These are phyloP conservation scores for Arctostaphylos glauca DNA, from an alignment of 148 eudicot genomes.

Conservation along the genomic window DNA sequence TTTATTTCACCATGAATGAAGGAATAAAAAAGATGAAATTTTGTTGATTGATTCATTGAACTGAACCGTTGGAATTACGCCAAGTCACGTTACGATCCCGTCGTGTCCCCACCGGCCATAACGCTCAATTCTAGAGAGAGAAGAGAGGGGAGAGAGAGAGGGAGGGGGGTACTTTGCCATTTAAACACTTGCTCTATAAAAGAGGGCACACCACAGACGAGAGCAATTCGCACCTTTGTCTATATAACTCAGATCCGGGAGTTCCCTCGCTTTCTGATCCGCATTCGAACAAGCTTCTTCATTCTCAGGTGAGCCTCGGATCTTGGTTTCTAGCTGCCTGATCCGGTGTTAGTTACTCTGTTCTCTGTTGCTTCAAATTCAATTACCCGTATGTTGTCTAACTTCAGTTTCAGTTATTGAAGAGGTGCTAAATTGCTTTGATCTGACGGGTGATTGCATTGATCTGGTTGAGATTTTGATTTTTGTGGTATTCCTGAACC, in stretches of 20 bases:
- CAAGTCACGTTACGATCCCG: background rate
- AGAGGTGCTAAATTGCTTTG: background rate
- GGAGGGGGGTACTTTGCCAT: background rate
- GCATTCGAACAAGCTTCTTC: conserved; percentile 1
- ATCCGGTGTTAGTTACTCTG: background rate
- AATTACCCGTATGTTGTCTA: background rate
- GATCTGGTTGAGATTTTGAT: background rate
- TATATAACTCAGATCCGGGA: conserved; percentile 1
- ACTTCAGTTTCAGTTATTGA: background rate
- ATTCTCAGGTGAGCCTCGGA: conserved; percentile 13
- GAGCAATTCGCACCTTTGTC: background rate
- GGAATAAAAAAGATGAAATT: too few relatives aligned
- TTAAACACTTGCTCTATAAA: background rate
- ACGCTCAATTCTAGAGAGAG: conserved; percentile 1
- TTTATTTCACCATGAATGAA: too few relatives aligned
- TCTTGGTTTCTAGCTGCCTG: conserved; percentile 1
- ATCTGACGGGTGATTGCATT: background rate
- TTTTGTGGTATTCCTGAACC: background rate
- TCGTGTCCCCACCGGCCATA: background rate
- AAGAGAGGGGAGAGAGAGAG: background rate
- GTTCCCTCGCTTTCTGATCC: conserved; percentile 4
- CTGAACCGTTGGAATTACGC: background rate
- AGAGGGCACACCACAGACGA: too few relatives aligned
- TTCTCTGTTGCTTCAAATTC: background rate
- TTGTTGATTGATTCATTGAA: too few relatives aligned